Conservation (phyloP, 2,329 filamentous ascomycete species). For the Cercospora sp. region DNA sequence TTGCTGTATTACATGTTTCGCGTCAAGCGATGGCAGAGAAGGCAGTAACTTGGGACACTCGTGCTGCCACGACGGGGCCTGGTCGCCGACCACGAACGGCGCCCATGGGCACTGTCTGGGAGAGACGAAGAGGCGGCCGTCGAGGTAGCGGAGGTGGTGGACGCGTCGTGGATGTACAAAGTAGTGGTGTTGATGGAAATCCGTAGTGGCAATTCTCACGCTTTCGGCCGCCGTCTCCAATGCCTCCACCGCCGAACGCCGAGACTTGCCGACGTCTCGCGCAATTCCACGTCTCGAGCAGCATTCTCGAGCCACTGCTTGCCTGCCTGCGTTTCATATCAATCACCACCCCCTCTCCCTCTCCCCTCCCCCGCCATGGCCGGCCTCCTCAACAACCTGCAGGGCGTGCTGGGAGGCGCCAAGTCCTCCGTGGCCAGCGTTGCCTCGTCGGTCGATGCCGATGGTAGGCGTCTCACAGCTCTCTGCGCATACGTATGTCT, state of each 20-base stretch:
- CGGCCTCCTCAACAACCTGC: constrained; percentile 64
- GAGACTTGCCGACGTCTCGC: constrained; percentile 2
- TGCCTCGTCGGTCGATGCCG: constrained; percentile 39
- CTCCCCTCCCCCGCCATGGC: constrained; percentile 40
- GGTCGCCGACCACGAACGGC: no score
- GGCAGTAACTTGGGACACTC: no score
- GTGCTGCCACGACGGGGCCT: no score
- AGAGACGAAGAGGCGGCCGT: no score
- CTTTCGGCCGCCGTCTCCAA: no score
- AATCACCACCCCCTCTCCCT: not conserved
- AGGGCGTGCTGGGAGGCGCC: constrained; percentile 68
- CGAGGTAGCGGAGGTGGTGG: no score
- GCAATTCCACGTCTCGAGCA: not conserved
- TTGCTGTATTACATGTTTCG: no score
- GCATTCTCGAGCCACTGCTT: not conserved
- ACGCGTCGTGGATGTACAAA: no score
- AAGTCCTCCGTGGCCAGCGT: constrained; percentile 55
- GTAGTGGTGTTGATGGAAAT: no score
- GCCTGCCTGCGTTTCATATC: not conserved
- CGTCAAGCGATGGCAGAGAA: no score
- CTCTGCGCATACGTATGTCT: not conserved
- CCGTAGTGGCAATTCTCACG: no score
- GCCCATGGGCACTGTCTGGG: no score
- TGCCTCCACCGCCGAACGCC: not conserved
- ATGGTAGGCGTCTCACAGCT: constrained; percentile 15